Base-by-base conservation (phyloP, 228 moss, liverwort and hornwort species). In the Sphagnum fallax region DNA sequence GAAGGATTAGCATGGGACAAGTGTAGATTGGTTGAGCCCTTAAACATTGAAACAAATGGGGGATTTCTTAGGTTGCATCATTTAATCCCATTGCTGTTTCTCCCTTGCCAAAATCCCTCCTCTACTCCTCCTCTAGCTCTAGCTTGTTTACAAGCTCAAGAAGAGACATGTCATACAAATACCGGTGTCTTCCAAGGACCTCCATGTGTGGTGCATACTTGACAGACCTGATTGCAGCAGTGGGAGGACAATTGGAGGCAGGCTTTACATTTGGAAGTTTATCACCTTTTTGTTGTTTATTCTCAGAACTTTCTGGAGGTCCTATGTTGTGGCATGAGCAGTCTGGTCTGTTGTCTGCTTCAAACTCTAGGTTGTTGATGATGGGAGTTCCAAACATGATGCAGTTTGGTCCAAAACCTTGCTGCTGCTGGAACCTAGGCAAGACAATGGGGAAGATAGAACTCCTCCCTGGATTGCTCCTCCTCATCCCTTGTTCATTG, bases 71-170 rank as follows among this genome's bases (percentile, higher is more conserved):
- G 32, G 32, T 32, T 32, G 32, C 32, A 2, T 32, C 32, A 32
- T 32, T 32, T 32, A 32, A 32, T 32, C 2, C 32, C 2, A 32
- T 32, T 32, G 32, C 32, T 32, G 32, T 32, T 32, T 32, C 32
- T 32, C 32, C 32, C 32, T 32, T 32, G 32, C 32, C 32, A 32
- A 32, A 32, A 32, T 32, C 32, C 32, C 32, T 32, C 2, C 32
- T 32, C 2, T n/a, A n/a, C 32, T 32, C 2, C 32, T 60, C 60
- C 47, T 62, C 70, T 16, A 15, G 4, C 32, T 70, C 70, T 6
- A 70, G 61, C 49, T 70, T 60, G 51, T 70, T 61, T 0, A 70
- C 58, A 70, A 70, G 70, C 14, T 70, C 60, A 13, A 70, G 60
- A 4, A 70, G 57, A 61, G 70, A 70, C 7, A 60, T 60, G 58